Evolutionary conservation across 257 asterid species (phyloP), one percentile per base, ranked within the genome.

Genomic region (Gentiana straminea): DNA sequence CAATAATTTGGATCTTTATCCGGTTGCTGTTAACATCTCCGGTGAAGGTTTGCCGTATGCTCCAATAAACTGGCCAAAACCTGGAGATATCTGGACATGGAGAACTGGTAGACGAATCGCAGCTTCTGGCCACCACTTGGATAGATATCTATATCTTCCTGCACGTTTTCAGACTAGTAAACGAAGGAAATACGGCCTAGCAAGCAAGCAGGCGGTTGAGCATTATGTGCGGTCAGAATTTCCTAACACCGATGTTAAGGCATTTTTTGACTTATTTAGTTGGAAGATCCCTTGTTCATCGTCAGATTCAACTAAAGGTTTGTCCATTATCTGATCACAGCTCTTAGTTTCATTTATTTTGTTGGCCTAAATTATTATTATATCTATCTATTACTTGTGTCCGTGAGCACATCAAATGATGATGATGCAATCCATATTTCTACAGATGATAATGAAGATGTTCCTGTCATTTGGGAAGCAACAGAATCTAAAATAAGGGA

Each of bases 51-150:
- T 76, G 62, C 98, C 98, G 15, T 84, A 91, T 70, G 95, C 96
- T 45, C 98, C 96, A 33, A 70, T 57, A 60, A 69, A 86, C 79
- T 91, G 82, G 78, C 98, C 98, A 15, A 75, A 76, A 55, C 92
- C 84, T 4, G 98, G 98, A 12, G 98, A 91, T 68, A 81, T 51
- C n/a, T 91, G 98, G 98, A 54, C 66, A 12, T 91, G 98, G 98
- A 91, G 70, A 77, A 86, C 70, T 0, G 98, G 96, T 68, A 81
- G 35, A 78, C 65, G 95, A 76, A 50, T 73, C 13, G 52, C 75
- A 57, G 46, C 13, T 52, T 64, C 80, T 46, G 98, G 98, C 6
- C 57, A 74, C 68, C 77, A 60, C 76, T 3, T 60, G 72, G 96
- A 91, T 68, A 79, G 98, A 56, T 87, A 81, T 66, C 55, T 84